Evolutionary conservation across 495 filamentous ascomycete species (phyloP), one percentile per base, ranked within the genome.

Genomic region (Ascobolus immersus): DNA sequence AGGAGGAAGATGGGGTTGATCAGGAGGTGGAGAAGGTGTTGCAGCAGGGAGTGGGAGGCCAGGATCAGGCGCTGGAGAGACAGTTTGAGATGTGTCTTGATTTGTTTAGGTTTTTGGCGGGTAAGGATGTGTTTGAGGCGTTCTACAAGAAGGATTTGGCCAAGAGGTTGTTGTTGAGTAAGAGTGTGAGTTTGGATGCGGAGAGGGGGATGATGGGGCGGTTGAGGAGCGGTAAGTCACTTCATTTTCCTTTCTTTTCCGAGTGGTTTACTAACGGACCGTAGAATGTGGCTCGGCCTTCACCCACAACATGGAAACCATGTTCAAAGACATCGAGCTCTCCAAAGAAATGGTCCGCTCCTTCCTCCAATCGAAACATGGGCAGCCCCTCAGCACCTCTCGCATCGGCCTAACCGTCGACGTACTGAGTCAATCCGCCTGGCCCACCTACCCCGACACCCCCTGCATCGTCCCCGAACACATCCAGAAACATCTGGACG

Each of bases 71-170:
- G 46, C 62, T 99, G 28, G 73, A 82, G 40, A 65, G 72, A 30
- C 86, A 92, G 48, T 60, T 99, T 19, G 86, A 94, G 39, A 70
- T 81, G 47, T 80, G 73, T 8, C 58, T 99, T 2, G 82, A 93
- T 42, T 61, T 99, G 5, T 99, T 99, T 60, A 67, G 86, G 4
- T 94, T 93, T 51, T 78, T 99, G 37, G 73, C 93, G 47, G 86
- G 89, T 15, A 99, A 94, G 50, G 81, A 81, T 25, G 80, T 92
- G 0, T 99, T 99, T 44, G 86, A 94, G 44, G 86, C 81, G 4
- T 94, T 99, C 45, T 99, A 99, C 61, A 94, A 94, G 60, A 86
- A 78, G 38, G 84, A 92, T 46, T 68, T 99, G 30, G 82, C 89
- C 2, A 65, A 78, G 5, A 67, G 86, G 18, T 57, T 99, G 15